Evolutionary conservation across 352 stramenopile genomes (phyloP).

Genomic region (Phytopythium sindhum): DNA sequence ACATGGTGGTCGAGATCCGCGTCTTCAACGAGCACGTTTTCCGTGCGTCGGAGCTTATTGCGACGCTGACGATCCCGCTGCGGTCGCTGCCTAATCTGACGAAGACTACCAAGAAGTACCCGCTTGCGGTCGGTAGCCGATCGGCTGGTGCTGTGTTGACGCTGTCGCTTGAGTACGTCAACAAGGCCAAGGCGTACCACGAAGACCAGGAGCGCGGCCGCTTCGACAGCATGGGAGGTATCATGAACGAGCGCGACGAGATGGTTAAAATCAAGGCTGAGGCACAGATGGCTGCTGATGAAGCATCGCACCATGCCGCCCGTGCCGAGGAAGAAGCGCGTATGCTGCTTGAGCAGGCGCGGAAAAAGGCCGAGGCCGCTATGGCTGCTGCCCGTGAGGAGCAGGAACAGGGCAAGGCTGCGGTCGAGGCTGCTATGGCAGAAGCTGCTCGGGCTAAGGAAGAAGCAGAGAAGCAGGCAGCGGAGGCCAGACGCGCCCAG

Average conservation of each 20-base stretch:
- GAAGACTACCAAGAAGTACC: constrained; percentile 82
- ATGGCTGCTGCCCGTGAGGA: constrained; percentile 79
- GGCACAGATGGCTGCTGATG: constrained; percentile 76
- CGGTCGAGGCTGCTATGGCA: constrained; percentile 80
- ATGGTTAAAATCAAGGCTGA: constrained; percentile 84
- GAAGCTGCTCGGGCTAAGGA: constrained; percentile 77
- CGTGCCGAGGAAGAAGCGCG: constrained; percentile 74
- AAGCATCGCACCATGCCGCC: constrained; percentile 66
- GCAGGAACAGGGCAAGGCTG: constrained; percentile 75
- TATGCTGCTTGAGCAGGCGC: constrained; percentile 67
- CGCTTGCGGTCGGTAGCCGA: constrained; percentile 71
- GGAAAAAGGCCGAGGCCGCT: constrained; percentile 78
- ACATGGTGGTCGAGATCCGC: constrained; percentile 82
- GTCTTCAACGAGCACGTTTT: constrained; percentile 85
- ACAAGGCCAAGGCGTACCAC: constrained; percentile 77
- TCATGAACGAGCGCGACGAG: constrained; percentile 79
- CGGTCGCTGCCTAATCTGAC: constrained; percentile 84
- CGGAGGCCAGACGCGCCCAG: constrained; percentile 66
- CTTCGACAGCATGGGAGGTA: constrained; percentile 53
- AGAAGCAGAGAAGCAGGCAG: constrained; percentile 76
- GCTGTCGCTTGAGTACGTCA: constrained; percentile 79
- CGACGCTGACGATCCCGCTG: constrained; percentile 72
- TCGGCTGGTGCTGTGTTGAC: constrained; percentile 76
- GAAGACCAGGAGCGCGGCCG: constrained; percentile 63
- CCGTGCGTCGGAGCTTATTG: constrained; percentile 64